Conservation (phyloP, 163 green algal species). For the Scenedesmus sp. region DNA sequence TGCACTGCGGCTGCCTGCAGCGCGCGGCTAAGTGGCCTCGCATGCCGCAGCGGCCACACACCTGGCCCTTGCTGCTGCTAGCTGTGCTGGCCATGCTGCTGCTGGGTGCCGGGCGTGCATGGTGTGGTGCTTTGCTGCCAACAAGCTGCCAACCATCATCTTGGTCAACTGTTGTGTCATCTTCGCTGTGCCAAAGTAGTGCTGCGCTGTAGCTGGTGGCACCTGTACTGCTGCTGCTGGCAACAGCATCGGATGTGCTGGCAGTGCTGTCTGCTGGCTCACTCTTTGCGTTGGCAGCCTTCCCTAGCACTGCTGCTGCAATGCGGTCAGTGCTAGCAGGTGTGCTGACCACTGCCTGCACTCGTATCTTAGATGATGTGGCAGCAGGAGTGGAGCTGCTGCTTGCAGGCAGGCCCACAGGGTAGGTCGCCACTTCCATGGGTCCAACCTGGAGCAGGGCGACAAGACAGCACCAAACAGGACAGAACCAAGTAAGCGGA, state of each 20-base stretch:
- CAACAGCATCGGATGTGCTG: not conserved
- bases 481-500: not conserved
- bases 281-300: not conserved
- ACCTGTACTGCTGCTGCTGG: conserved; percentile 10
- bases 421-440: conserved; percentile 5
- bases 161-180: conserved; percentile 30
- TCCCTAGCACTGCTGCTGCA: not conserved
- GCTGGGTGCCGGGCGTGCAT: not conserved
- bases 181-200: conserved; percentile 34
- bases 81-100: not conserved
- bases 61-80: conserved; percentile 18
- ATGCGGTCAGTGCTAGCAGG: not conserved
- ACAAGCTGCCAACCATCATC: conserved; percentile 48
- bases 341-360: conserved; percentile 1
- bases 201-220: conserved; percentile 3
- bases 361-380: conserved; percentile 1
- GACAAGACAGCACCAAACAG: not conserved
- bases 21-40: conserved; percentile 12
- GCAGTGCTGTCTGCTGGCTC: not conserved
- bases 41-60: conserved; percentile 52
- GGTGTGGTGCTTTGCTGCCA: conserved; percentile 8
- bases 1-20: conserved; percentile 47
- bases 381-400: conserved; percentile 2
- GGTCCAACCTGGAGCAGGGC: not conserved
- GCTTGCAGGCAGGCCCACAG: not conserved